Percentiles rank a stretch among this genome's conserved stretches.
These are phyloP conservation scores for Zhuliangozyma parablackwelliae DNA, from an alignment of 1,139 yeast genomes.

Conservation along the genomic window DNA sequence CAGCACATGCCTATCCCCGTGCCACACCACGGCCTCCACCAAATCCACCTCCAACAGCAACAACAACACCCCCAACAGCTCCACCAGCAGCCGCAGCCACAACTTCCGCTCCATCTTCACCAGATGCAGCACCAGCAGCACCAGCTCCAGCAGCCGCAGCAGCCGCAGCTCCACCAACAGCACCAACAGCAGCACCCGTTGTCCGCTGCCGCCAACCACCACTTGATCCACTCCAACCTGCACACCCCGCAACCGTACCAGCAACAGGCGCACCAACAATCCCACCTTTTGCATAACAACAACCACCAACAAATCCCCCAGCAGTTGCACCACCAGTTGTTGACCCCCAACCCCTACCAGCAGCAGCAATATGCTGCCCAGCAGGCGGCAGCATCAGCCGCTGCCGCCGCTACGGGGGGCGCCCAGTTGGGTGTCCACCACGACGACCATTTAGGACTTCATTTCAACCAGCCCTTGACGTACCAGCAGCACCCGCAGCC, in stretches of 20 bases:
- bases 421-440: conserved; percentile 10
- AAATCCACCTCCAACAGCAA: conserved; percentile 6
- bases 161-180: conserved; percentile 12
- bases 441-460: conserved; percentile 18
- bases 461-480: conserved; percentile 17
- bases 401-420: conserved; percentile 8
- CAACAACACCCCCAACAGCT: conserved; percentile 5
- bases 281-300: conserved; percentile 14
- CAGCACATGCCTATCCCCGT: too few relatives aligned
- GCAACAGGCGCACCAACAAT: conserved; percentile 12
- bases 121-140: conserved; percentile 13
- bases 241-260: conserved; percentile 10
- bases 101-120: conserved; percentile 6
- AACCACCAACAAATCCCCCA: conserved; percentile 10
- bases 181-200: conserved; percentile 11
- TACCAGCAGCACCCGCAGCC: conserved; percentile 12
- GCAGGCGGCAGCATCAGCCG: conserved; percentile 10
- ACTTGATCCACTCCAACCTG: conserved; percentile 6
- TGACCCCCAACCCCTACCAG: conserved; percentile 8
- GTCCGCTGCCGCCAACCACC: conserved; percentile 1
- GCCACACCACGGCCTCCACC: conserved; percentile 3
- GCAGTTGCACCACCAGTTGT: conserved; percentile 9
- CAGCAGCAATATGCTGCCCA: conserved; percentile 9
- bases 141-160: conserved; percentile 13
- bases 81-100: conserved; percentile 3